These are phyloP conservation scores for Udeniomyces megalosporus DNA, from an alignment of 768 basidiomycete genomes.

Conservation along the genomic window DNA sequence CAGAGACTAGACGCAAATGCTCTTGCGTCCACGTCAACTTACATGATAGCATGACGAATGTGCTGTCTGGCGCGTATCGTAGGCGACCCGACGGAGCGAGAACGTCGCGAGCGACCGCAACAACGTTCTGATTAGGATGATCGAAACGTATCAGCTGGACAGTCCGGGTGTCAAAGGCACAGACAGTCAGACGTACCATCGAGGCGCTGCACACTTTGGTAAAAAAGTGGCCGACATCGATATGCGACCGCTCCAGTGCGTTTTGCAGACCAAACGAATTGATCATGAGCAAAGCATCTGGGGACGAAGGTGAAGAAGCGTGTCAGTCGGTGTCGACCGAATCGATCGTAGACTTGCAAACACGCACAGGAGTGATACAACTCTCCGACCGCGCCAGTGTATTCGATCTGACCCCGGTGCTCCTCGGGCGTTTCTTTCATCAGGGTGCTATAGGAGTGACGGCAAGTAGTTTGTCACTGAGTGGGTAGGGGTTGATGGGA, in stretches of 20 bases:
- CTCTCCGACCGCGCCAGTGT: background rate
- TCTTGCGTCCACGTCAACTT: background rate
- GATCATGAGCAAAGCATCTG: constrained; percentile 53
- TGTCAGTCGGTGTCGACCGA: too few relatives aligned
- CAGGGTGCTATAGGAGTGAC: too few relatives aligned
- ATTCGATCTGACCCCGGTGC: background rate
- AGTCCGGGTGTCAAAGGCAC: too few relatives aligned
- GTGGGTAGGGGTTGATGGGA: background rate
- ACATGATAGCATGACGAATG: constrained; percentile 8
- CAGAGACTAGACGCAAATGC: too few relatives aligned
- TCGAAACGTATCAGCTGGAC: too few relatives aligned
- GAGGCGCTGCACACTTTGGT: constrained; percentile 28
- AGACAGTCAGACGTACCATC: constrained; percentile 16
- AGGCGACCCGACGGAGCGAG: constrained; percentile 8
- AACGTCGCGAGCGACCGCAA: constrained; percentile 9
- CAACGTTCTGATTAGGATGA: background rate
- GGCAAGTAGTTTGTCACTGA: background rate
- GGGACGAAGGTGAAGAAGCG: background rate
- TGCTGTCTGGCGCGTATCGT: constrained; percentile 13
- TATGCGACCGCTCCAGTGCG: constrained; percentile 46
- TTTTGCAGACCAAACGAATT: constrained; percentile 95
- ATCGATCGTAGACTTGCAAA: too few relatives aligned
- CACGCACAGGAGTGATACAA: constrained; percentile 13
- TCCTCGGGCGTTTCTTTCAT: background rate
- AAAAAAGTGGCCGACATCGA: constrained; percentile 29